Base-by-base conservation (phyloP, 331 rosid genomes). In the Malus hybrid region DNA sequence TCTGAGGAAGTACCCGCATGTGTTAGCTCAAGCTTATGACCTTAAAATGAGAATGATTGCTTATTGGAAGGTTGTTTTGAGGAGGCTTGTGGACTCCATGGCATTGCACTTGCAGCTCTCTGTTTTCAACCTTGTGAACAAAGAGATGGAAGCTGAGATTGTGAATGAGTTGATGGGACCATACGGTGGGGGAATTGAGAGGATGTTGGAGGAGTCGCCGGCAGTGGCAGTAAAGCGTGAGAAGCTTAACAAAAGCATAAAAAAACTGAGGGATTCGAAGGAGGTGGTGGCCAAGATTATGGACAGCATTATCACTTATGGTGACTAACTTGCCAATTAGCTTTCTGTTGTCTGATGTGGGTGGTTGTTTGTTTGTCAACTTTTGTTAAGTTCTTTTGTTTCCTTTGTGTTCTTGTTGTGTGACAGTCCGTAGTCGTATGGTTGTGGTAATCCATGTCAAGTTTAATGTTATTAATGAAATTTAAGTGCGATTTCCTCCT, bases 121-220 rank as follows among this genome's bases (percentile, higher is more conserved):
- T 26, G 44, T 87, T 3, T 34, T 69, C 5, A 53, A 65, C 0
- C 72, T 87, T 13, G 81, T 89, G 18, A 66, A 83, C 33, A 32
- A 19, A 7, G 88, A 87, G 2, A 6, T 87, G 61, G 82, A 76
- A 0, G 66, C 30, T 7, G 96, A 77, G 42, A 76, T 87, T 10
- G 73, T 71, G 0, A 14, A 48, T 14, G 85, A 80, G 30, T 6
- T 86, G n/a, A 3, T 74, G 56, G 79, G 81, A 12, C 61, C 84
- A 10, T 68, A 48, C 30, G 80, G 79, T 1, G 81, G 82, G 14
- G 89, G 92, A 0, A 82, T 89, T 16, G 90, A 87, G 46, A 84
- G 80, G 80, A 3, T 87, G 66, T 20, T 89, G 56, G 87, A 79
- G 67, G 89, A 89, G 42, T 75, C 86, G 0, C 90, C 90, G 0